A percentile compares a stretch with the other conserved stretches of the same genome.
phyloP scores from a whole-genome alignment of 2,329 filamentous ascomycete genomes.

The Pseudogymnoascus pannorum region DNA sequence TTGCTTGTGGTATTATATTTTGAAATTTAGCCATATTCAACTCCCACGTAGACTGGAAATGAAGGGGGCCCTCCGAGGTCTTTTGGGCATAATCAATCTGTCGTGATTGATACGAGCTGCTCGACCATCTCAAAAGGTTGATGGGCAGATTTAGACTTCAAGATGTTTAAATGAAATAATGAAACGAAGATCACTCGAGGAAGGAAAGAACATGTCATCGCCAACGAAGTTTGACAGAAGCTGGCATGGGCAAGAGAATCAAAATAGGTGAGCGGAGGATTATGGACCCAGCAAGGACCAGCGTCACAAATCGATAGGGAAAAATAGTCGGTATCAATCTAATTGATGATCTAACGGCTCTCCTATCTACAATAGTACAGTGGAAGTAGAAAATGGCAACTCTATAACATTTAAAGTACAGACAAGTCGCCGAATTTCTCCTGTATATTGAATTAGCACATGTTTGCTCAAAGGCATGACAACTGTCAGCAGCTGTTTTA shows the following conservation, averaged over 20 bases:
- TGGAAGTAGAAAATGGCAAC: conserved; percentile 37
- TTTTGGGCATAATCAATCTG: not conserved
- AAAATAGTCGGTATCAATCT: conserved; percentile 1
- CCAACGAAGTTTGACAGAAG: not conserved
- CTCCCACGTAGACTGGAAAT: not conserved
- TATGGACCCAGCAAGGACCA: not conserved
- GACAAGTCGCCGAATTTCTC: conserved; percentile 99
- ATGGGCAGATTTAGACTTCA: not conserved
- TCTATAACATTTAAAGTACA: conserved; percentile 61
- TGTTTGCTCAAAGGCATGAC: not conserved
- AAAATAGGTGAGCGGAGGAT: not conserved
- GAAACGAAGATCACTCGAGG: not conserved
- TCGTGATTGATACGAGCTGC: not conserved
- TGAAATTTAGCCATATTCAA: not conserved
- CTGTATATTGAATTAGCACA: conserved; percentile 50
- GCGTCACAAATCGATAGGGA: not conserved
- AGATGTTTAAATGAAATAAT: not conserved
- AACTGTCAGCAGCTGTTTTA: conserved; percentile 16
- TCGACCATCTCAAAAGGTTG: not conserved
- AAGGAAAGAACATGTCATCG: not conserved
- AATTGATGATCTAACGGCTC: conserved; percentile 24
- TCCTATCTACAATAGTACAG: conserved; percentile 66
- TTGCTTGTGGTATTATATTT: not conserved
- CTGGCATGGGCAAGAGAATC: not conserved
- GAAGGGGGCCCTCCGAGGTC: too few relatives aligned